Conservation (phyloP, 2,329 filamentous ascomycete species). For the Cyanodermella asteris region DNA sequence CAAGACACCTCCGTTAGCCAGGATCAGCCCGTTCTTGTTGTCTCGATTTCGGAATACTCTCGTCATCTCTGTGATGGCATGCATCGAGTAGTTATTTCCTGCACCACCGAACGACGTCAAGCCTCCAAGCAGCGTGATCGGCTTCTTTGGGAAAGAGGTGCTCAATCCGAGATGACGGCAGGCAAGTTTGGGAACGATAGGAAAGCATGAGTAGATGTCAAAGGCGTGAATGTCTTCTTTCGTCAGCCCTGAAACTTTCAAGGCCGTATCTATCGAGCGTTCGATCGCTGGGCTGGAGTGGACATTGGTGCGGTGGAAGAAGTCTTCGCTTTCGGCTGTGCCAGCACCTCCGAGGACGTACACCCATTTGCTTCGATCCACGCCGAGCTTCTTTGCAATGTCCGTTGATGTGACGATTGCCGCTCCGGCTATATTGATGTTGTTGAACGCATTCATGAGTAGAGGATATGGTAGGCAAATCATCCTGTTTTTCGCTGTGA, state of each 20-base stretch:
- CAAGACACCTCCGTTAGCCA: constrained; percentile 44
- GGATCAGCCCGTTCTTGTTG: constrained; percentile 30
- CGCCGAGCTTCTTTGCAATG: constrained; percentile 30
- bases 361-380: constrained; percentile 37
- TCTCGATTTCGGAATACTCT: constrained; percentile 27
- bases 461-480: constrained; percentile 50
- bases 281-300: constrained; percentile 36
- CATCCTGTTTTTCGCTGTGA: constrained; percentile 38
- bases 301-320: constrained; percentile 41
- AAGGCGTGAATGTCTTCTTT: constrained; percentile 38
- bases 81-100: constrained; percentile 51
- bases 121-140: constrained; percentile 40
- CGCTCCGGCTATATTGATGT: constrained; percentile 40
- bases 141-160: constrained; percentile 22
- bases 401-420: constrained; percentile 36
- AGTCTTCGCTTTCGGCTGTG: constrained; percentile 39
- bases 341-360: constrained; percentile 34
- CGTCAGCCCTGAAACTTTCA: constrained; percentile 25
- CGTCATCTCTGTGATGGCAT: constrained; percentile 37
- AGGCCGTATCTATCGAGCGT: constrained; percentile 31
- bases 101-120: constrained; percentile 48
- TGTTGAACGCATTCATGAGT: constrained; percentile 52
- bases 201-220: constrained; percentile 49
- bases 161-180: constrained; percentile 35
- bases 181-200: constrained; percentile 46